Percentiles rank a stretch among this genome's conserved stretches.
phyloP scores from a whole-genome alignment of 345 rosid species.

The Populus davidiana region DNA sequence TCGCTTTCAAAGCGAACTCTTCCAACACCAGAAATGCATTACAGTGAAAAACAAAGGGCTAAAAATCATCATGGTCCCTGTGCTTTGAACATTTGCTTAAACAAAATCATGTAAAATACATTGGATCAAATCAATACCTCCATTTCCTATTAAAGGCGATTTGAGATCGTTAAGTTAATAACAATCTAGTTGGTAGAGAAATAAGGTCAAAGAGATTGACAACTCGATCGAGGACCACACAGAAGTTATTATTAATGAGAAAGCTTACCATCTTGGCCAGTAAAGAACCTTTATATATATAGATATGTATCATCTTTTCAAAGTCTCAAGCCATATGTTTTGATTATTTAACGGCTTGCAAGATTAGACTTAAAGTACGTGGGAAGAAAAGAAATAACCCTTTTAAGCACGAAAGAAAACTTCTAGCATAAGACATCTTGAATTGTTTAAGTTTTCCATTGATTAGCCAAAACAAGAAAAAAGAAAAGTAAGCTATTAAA shows the following conservation, averaged over 20 bases:
- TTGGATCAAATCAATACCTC: neutral
- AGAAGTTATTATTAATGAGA: slow-evolving; percentile 7
- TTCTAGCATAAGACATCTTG: slow-evolving; percentile 29
- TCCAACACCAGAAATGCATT: neutral
- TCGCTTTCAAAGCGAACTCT: neutral
- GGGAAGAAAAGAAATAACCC: slow-evolving; percentile 24
- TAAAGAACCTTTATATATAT: neutral
- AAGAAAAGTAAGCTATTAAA: slow-evolving; percentile 4
- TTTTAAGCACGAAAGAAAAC: slow-evolving; percentile 25
- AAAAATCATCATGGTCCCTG: neutral
- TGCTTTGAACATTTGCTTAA: too few relatives aligned
- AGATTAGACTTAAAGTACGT: slow-evolving; percentile 43
- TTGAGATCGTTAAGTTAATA: neutral
- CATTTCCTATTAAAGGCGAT: neutral
- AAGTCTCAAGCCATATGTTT: slow-evolving; percentile 12
- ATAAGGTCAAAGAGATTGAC: slow-evolving; percentile 21
- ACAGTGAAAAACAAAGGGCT: too few relatives aligned
- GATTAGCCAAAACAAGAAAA: slow-evolving; percentile 50
- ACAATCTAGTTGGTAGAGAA: too few relatives aligned
- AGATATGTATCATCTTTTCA: slow-evolving; percentile 1
- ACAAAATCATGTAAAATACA: too few relatives aligned
- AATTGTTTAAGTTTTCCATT: slow-evolving; percentile 9
- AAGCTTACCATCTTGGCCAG: neutral
- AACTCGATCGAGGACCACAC: slow-evolving; percentile 10
- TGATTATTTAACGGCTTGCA: slow-evolving; percentile 13